phyloP scores from a whole-genome alignment of 1,284 basidiomycete genomes.

The Wolfiporia cocos region DNA sequence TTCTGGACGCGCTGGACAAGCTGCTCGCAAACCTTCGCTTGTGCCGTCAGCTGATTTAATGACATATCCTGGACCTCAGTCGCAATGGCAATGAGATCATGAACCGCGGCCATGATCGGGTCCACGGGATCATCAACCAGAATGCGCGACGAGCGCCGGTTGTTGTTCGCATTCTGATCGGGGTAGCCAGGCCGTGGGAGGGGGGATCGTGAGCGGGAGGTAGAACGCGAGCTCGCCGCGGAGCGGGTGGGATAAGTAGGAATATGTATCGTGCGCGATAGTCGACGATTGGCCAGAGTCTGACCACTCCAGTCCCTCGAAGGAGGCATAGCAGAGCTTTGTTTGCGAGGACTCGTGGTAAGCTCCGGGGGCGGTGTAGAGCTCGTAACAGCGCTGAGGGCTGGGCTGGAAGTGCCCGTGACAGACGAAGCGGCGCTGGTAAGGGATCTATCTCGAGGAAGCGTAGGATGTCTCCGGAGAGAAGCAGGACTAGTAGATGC shows the following conservation, averaged over 20 bases:
- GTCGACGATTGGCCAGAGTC: conserved; percentile 57
- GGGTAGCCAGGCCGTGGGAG: conserved; percentile 72
- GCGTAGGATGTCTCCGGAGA: conserved; percentile 56
- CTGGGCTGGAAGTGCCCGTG: conserved; percentile 45
- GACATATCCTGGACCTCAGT: conserved; percentile 93
- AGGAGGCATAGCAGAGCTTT: conserved; percentile 37
- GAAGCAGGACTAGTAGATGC: conserved; percentile 64
- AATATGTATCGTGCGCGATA: conserved; percentile 79
- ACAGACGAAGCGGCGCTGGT: conserved; percentile 45
- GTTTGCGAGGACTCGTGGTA: conserved; percentile 53
- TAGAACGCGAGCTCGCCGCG: conserved; percentile 87
- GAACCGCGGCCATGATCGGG: conserved; percentile 87
- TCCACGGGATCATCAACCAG: conserved; percentile 76
- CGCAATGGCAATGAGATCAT: conserved; percentile 92
- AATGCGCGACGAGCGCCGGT: conserved; percentile 68
- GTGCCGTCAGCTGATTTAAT: conserved; percentile 77
- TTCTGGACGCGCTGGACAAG: conserved; percentile 88
- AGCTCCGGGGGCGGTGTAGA: conserved; percentile 48
- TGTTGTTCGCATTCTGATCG: conserved; percentile 47
- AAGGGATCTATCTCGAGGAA: conserved; percentile 60
- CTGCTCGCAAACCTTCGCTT: conserved; percentile 81
- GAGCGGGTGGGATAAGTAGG: conserved; percentile 63
- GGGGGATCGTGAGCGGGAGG: conserved; percentile 92
- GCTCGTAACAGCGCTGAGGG: conserved; percentile 37
- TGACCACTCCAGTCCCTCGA: conserved; percentile 52